phyloP scores from a whole-genome alignment of 2,329 filamentous ascomycete species.

The Alternaria gansuensis region DNA sequence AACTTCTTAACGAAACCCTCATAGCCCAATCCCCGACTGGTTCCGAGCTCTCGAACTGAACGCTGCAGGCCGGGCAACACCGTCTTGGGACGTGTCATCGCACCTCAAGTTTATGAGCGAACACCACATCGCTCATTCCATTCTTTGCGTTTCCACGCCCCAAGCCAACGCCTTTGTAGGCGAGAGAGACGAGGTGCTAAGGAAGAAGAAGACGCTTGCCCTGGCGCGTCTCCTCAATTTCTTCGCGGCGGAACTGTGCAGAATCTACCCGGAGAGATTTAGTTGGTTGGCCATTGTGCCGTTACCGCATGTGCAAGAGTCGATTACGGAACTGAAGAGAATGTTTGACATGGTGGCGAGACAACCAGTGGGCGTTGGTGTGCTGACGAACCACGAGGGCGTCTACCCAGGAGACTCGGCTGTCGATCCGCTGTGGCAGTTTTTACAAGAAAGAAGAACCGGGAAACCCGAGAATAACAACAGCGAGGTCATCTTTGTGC shows the following conservation, averaged over 20 bases:
- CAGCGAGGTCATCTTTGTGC: conserved; percentile 47
- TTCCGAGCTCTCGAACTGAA: conserved; percentile 46
- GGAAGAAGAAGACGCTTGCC: conserved; percentile 40
- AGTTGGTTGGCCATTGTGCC: conserved; percentile 42
- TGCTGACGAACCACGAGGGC: conserved; percentile 49
- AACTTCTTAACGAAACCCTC: not conserved
- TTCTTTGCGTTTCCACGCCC: conserved; percentile 49
- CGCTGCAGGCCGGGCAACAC: conserved; percentile 48
- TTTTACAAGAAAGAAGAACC: conserved; percentile 34
- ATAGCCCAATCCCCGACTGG: conserved; percentile 44
- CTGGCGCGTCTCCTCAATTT: conserved; percentile 51
- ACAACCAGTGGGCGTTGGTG: conserved; percentile 43
- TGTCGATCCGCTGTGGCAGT: conserved; percentile 42
- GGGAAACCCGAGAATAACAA: conserved; percentile 16
- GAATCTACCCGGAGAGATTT: conserved; percentile 40
- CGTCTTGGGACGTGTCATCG: conserved; percentile 39
- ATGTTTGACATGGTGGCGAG: conserved; percentile 43
- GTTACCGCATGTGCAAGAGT: conserved; percentile 44
- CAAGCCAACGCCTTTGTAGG: conserved; percentile 47
- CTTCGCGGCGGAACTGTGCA: conserved; percentile 38
- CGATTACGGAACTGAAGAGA: conserved; percentile 36
- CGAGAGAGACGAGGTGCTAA: conserved; percentile 18
- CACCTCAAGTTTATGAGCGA: conserved; percentile 48
- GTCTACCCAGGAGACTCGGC: conserved; percentile 43
- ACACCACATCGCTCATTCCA: conserved; percentile 39